Percentiles rank a stretch among this genome's conserved stretches.
Conservation (phyloP, 2,329 filamentous ascomycete genomes). For the Elsinoe arachidis region DNA sequence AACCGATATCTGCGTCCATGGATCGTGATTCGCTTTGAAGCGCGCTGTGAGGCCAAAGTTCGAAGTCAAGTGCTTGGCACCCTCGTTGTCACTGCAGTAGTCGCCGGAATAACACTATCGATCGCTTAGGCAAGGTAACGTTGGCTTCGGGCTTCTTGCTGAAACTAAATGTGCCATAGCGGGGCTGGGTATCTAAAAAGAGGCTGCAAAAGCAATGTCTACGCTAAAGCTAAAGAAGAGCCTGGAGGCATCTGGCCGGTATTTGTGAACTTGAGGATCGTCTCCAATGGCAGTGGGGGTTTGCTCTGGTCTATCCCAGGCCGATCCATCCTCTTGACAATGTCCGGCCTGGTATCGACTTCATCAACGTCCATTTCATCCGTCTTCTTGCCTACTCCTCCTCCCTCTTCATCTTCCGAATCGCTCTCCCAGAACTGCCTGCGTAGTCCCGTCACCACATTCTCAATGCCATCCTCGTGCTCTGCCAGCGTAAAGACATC, state of each 20-base stretch:
- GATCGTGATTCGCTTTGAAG: too few relatives aligned
- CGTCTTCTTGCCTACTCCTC: slow-evolving; percentile 39
- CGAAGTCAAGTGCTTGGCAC: too few relatives aligned
- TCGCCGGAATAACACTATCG: too few relatives aligned
- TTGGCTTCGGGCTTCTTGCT: background rate
- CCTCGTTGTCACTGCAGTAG: too few relatives aligned
- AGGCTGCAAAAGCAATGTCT: background rate
- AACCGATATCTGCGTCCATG: too few relatives aligned
- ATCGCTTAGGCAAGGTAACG: too few relatives aligned
- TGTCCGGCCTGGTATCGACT: slow-evolving; percentile 31
- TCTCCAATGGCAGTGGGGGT: slow-evolving; percentile 25
- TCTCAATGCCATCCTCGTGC: slow-evolving; percentile 55
- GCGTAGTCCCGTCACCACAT: slow-evolving; percentile 62
- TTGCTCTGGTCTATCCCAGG: slow-evolving; percentile 20
- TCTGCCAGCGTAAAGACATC: slow-evolving; percentile 67
- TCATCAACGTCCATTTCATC: slow-evolving; percentile 41
- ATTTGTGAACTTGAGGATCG: slow-evolving; percentile 20
- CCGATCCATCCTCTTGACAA: slow-evolving; percentile 17
- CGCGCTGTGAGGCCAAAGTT: too few relatives aligned
- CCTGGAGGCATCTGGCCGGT: slow-evolving; percentile 13
- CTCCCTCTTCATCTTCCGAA: slow-evolving; percentile 25
- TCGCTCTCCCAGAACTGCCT: slow-evolving; percentile 34
- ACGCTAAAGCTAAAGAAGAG: background rate
- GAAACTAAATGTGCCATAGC: background rate
- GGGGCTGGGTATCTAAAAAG: slow-evolving; percentile 7